A percentile compares a stretch with the other conserved stretches of the same genome.
Evolutionary conservation across 2,329 filamentous ascomycete species (phyloP).

Genomic region (Fusarium verrucosum): DNA sequence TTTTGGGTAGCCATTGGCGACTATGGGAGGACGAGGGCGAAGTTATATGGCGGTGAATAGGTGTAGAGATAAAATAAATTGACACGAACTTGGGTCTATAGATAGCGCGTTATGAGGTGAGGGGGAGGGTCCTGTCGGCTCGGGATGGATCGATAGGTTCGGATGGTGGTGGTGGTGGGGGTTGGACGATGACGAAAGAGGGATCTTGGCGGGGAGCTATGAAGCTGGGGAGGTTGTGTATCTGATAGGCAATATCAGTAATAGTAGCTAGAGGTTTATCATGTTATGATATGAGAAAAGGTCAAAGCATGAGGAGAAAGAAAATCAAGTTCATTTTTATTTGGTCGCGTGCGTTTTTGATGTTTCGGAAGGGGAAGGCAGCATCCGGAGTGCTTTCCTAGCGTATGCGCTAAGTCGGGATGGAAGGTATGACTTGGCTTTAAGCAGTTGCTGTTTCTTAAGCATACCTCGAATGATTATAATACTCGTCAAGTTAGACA

Average conservation of each 20-base stretch:
- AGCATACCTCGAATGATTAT: no score
- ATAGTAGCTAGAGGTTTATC: background rate
- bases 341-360: constrained; percentile 33
- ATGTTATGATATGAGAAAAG: background rate
- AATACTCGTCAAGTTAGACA: no score
- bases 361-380: constrained; percentile 11
- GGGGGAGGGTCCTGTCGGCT: constrained; percentile 30
- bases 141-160: constrained; percentile 33
- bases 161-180: constrained; percentile 32
- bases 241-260: background rate
- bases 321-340: background rate
- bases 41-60: background rate
- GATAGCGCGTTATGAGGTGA: constrained; percentile 29
- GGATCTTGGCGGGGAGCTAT: constrained; percentile 12
- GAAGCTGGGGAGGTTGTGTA: background rate
- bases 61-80: background rate
- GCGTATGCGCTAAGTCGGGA: constrained; percentile 6
- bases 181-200: constrained; percentile 37
- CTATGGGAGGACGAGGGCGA: background rate
- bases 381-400: constrained; percentile 21
- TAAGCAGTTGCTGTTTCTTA: background rate
- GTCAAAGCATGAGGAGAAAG: background rate
- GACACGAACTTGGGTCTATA: constrained; percentile 7
- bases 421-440: background rate
- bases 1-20: constrained; percentile 37